Percentiles rank a stretch among this genome's conserved stretches.
Evolutionary conservation across 2,329 filamentous ascomycete genomes (phyloP).

Genomic region (Cytospora schulzeri): DNA sequence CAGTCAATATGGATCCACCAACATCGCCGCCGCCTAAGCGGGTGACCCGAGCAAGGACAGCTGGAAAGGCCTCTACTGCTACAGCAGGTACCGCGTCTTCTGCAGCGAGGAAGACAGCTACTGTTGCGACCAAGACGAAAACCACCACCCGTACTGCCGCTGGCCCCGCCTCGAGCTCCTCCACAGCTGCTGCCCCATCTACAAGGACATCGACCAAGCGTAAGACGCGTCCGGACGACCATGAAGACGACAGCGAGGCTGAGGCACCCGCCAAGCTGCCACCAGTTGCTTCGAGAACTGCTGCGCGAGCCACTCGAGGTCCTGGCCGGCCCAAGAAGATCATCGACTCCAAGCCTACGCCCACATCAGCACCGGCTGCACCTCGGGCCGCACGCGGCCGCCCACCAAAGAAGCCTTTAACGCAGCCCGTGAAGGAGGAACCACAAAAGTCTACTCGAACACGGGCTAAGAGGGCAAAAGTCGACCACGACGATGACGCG

Average conservation of each 20-base stretch:
- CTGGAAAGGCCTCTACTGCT: slow-evolving; percentile 42
- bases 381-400: slow-evolving; percentile 34
- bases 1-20: slow-evolving; percentile 32
- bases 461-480: slow-evolving; percentile 34
- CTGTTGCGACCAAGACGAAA: slow-evolving; percentile 49
- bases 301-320: slow-evolving; percentile 48
- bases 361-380: slow-evolving; percentile 29
- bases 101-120: slow-evolving; percentile 39
- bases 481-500: slow-evolving; percentile 33
- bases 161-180: slow-evolving; percentile 39
- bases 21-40: slow-evolving; percentile 34
- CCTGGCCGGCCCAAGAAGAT: slow-evolving; percentile 49
- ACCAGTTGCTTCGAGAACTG: slow-evolving; percentile 29
- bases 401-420: slow-evolving; percentile 38
- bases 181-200: slow-evolving; percentile 33
- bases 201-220: slow-evolving; percentile 45
- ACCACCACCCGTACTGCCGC: slow-evolving; percentile 37
- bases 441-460: slow-evolving; percentile 33
- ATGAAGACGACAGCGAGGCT: slow-evolving; percentile 50
- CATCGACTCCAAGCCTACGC: slow-evolving; percentile 31
- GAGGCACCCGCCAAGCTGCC: slow-evolving; percentile 37
- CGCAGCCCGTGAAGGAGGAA: slow-evolving; percentile 33
- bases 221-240: slow-evolving; percentile 58
- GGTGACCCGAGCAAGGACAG: slow-evolving; percentile 43
- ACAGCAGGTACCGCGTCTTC: slow-evolving; percentile 22